Evolutionary conservation across 1,139 yeast genomes (phyloP).

Genomic region (Pichia sp.): DNA sequence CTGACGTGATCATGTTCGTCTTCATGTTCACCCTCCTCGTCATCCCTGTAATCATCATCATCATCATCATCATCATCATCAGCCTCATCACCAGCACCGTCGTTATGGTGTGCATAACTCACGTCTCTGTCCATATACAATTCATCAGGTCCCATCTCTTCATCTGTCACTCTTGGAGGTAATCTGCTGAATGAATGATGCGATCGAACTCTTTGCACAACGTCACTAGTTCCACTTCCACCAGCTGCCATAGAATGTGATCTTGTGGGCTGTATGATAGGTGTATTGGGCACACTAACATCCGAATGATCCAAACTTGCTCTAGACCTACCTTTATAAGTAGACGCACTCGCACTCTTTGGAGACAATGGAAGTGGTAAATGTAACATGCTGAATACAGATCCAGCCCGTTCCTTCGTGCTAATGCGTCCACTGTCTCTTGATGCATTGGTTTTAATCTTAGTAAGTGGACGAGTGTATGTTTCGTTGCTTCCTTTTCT

Average conservation of each 20-base stretch:
- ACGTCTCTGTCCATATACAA: slow-evolving; percentile 6
- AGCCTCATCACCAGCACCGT: background rate
- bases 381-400: slow-evolving; percentile 4
- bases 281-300: background rate
- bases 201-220: background rate
- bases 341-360: too few relatives aligned
- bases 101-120: background rate
- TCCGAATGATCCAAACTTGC: too few relatives aligned
- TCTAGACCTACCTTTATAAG: background rate
- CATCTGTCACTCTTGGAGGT: slow-evolving; percentile 3
- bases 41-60: background rate
- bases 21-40: background rate
- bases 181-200: slow-evolving; percentile 1
- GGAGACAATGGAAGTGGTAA: too few relatives aligned
- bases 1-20: background rate
- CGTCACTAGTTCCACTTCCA: background rate
- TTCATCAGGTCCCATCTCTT: slow-evolving; percentile 4
- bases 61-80: slow-evolving; percentile 2
- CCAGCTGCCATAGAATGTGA: slow-evolving; percentile 10
- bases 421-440: too few relatives aligned
- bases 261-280: slow-evolving; percentile 6
- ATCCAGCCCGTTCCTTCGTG: slow-evolving; percentile 3
- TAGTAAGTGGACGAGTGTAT: background rate
- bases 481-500: background rate
- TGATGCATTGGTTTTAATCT: too few relatives aligned